A percentile compares a stretch with the other conserved stretches of the same genome.
Evolutionary conservation across 169 alveolate species (phyloP).

Genomic region (Plasmodium chabaudi): DNA sequence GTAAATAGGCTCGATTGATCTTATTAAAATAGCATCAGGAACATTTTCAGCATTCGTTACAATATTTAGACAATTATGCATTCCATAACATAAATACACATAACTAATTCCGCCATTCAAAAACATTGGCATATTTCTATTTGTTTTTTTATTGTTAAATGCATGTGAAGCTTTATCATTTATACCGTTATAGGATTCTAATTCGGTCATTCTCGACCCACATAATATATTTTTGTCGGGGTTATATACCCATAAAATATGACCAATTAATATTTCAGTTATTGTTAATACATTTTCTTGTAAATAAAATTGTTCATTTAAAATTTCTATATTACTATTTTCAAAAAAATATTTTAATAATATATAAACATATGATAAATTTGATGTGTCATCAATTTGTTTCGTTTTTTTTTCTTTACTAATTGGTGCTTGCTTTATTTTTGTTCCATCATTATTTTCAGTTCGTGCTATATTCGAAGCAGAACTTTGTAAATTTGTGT

Average conservation of each 20-base stretch:
- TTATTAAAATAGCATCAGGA: constrained; percentile 78
- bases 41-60: constrained; percentile 63
- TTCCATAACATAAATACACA: constrained; percentile 79
- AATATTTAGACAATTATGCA: constrained; percentile 75
- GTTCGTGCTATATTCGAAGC: neutral
- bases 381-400: neutral
- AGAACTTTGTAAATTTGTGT: neutral
- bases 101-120: constrained; percentile 76
- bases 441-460: neutral
- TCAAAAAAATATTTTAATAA: constrained; percentile 57
- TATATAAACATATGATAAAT: constrained; percentile 27
- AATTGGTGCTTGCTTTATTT: neutral
- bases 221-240: constrained; percentile 23
- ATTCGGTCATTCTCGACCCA: constrained; percentile 66
- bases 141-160: constrained; percentile 64
- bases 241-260: constrained; percentile 51
- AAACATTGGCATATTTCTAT: constrained; percentile 74
- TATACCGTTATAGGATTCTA: constrained; percentile 77
- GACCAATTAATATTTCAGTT: constrained; percentile 59
- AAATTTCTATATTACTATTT: constrained; percentile 18
- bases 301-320: constrained; percentile 54
- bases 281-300: constrained; percentile 40
- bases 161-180: constrained; percentile 80
- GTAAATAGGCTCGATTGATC: constrained; percentile 76
- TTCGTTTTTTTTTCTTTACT: constrained; percentile 4